Base-by-base conservation (phyloP, 2,329 filamentous ascomycete genomes). In the Simplicillium sp. region DNA sequence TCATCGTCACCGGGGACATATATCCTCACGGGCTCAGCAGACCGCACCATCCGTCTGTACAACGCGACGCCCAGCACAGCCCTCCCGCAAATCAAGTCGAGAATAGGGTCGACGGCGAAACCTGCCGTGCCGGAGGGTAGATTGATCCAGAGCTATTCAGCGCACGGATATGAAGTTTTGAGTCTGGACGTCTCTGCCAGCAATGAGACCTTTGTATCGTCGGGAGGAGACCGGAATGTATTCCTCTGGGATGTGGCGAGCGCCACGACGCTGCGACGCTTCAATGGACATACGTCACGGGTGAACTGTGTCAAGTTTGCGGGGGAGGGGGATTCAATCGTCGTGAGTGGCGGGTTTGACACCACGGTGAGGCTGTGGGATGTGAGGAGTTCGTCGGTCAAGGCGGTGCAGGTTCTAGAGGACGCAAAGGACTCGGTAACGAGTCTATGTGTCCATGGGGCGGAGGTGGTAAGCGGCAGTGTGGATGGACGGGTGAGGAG, bases 241-340 rank as follows among this genome's bases (percentile, higher is more conserved):
- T 96, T 96, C 57, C 71, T 96, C 5, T 97, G 92, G 92, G 92
- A 98, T 61, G 92, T 97, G 0, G 72, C 82, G 36, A 84, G 81
- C 3, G 87, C 84, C 14, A 72, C 77, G 50, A 95, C 90, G 4
- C 66, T 84, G 18, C 75, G 86, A 16, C 75, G 92, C 20, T 92
- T 90, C 61, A 60, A 71, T 33, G 84, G 82, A 0, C 86, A 92
- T 61, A 71, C 70, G 3, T 77, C 78, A 35, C 70, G 88, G 28
- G 73, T 97, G 41, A 94, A 96, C 58, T 74, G 78, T 36, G 85
- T 90, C 4, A 69, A 74, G 2, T 94, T 94, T 57, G 87, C 77
- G 0, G 89, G 88, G 11, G 80, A 82, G 3, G 83, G 67, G 5
- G 87, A 90, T 57, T 70, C 70, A 1, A 70, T 96, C 1, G 66